These are phyloP conservation scores for Thielaviopsis punctulata DNA, from an alignment of 2,329 filamentous ascomycete species.

Conservation along the genomic window DNA sequence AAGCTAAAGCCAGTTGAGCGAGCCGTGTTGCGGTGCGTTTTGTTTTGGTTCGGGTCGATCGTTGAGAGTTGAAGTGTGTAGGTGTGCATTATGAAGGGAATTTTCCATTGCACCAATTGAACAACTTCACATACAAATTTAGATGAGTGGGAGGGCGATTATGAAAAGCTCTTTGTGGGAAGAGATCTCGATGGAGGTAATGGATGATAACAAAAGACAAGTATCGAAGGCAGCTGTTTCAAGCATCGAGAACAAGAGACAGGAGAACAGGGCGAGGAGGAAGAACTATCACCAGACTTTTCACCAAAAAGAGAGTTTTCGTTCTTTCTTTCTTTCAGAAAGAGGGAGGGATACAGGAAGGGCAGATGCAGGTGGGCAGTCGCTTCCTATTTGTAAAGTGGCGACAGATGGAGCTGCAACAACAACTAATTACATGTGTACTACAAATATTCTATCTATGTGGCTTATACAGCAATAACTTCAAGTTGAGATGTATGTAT, in stretches of 20 bases:
- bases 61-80: neutral
- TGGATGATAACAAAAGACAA: neutral
- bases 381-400: slow-evolving; percentile 4
- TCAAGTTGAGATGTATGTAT: too few species aligned
- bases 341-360: neutral
- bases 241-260: slow-evolving; percentile 6
- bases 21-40: neutral
- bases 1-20: neutral
- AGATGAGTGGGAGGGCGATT: neutral
- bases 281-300: neutral
- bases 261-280: neutral
- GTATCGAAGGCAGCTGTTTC: slow-evolving; percentile 14
- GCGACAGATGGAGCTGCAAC: neutral
- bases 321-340: neutral
- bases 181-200: neutral
- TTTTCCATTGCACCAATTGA: too few species aligned
- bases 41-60: neutral
- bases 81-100: too few species aligned
- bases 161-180: slow-evolving; percentile 1
- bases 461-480: too few species aligned
- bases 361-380: neutral
- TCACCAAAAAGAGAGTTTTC: neutral
- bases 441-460: too few species aligned
- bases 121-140: slow-evolving; percentile 1
- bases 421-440: too few species aligned